A percentile compares a stretch with the other conserved stretches of the same genome.
phyloP scores from a whole-genome alignment of 225 moss, liverwort and hornwort genomes.

The Climacium dendroides region DNA sequence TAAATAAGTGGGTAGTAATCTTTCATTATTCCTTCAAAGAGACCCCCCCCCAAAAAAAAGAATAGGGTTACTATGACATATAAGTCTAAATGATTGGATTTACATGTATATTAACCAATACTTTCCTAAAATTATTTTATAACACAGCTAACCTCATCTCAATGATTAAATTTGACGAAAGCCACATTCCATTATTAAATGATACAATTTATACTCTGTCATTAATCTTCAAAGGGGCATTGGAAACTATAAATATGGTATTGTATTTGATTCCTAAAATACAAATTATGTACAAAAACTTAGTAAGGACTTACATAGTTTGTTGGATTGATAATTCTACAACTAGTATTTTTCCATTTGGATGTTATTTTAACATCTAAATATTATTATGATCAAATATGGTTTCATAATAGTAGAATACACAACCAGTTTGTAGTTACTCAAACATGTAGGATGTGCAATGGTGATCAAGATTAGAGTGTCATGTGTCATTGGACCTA shows the following conservation, averaged over 20 bases:
- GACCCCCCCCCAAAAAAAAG: too few species aligned
- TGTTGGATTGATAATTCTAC: neutral
- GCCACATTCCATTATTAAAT: neutral
- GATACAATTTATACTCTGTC: neutral
- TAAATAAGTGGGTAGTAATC: too few species aligned
- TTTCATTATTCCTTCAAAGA: too few species aligned
- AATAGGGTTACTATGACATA: accelerated
- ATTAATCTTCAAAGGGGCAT: neutral
- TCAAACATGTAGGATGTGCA: neutral
- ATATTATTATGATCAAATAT: neutral
- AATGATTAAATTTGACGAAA: neutral
- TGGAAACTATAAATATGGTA: neutral
- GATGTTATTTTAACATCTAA: neutral
- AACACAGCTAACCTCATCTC: accelerated
- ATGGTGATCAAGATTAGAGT: neutral
- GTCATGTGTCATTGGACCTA: neutral
- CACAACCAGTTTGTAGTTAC: neutral
- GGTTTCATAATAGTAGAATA: accelerated
- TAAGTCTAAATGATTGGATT: neutral
- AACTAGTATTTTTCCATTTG: neutral
- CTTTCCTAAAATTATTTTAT: neutral
- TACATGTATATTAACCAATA: too few species aligned
- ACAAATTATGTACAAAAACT: neutral
- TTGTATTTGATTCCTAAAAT: too few species aligned
- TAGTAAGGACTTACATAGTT: neutral